phyloP scores from a whole-genome alignment of 345 rosid species.

The Gossypium rotundifolium region DNA sequence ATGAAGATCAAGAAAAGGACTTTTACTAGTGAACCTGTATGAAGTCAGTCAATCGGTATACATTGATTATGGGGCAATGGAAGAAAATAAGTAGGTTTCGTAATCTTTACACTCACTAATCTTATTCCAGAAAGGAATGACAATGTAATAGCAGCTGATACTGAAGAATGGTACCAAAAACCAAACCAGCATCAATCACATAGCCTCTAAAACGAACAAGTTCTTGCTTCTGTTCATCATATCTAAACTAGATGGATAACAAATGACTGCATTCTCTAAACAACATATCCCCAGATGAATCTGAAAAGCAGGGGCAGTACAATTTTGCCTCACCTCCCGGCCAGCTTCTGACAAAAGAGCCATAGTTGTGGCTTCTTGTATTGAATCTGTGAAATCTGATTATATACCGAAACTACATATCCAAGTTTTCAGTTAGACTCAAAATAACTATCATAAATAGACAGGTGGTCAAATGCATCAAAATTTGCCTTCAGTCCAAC shows the following conservation, averaged over 20 bases:
- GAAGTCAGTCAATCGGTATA: not conserved
- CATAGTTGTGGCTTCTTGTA: not conserved
- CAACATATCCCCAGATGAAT: slow-evolving; percentile 15
- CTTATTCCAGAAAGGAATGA: slow-evolving; percentile 14
- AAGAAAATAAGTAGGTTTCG: not conserved
- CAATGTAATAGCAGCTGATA: not conserved
- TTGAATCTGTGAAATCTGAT: not conserved
- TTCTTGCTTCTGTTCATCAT: not conserved
- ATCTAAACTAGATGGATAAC: slow-evolving; percentile 3
- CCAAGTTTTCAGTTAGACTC: slow-evolving; percentile 39
- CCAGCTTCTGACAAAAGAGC: not conserved
- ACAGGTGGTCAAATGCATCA: slow-evolving; percentile 81
- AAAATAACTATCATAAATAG: slow-evolving; percentile 70
- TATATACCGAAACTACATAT: not conserved
- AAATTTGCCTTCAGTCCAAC: slow-evolving; percentile 80
- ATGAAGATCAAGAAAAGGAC: not conserved
- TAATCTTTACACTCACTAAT: not conserved
- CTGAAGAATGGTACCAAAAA: not conserved
- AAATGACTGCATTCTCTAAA: slow-evolving; percentile 24
- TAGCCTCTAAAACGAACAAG: slow-evolving; percentile 1
- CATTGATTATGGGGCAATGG: not conserved
- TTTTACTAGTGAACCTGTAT: not conserved
- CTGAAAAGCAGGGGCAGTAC: slow-evolving; percentile 18
- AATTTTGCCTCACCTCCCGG: slow-evolving; percentile 9
- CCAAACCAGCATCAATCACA: not conserved